These are phyloP conservation scores for Trichoderma gracile DNA, from an alignment of 2,329 filamentous ascomycete species.

Conservation along the genomic window DNA sequence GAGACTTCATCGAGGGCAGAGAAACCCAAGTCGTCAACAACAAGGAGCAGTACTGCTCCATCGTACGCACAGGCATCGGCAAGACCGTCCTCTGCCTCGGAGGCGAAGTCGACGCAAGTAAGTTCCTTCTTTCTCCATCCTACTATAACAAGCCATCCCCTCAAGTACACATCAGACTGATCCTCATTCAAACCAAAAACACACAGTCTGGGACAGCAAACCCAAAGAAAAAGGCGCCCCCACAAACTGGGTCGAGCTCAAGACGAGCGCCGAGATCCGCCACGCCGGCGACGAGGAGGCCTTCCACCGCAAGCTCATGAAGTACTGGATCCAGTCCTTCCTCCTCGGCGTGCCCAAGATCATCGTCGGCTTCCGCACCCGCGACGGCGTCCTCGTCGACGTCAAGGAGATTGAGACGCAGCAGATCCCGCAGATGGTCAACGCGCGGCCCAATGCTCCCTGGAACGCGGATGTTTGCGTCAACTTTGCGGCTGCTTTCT, in stretches of 20 bases:
- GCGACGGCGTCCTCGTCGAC: constrained; percentile 67
- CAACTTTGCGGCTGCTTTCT: constrained; percentile 77
- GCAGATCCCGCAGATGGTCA: constrained; percentile 73
- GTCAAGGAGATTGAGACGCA: constrained; percentile 80
- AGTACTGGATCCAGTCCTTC: constrained; percentile 97
- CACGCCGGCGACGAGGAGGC: constrained; percentile 67
- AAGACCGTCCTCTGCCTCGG: constrained; percentile 74
- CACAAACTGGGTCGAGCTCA: constrained; percentile 92
- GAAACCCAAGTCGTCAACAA: constrained; percentile 77
- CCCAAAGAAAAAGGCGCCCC: constrained; percentile 64
- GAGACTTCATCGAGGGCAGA: constrained; percentile 77
- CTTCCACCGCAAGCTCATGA: constrained; percentile 88
- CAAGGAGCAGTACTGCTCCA: constrained; percentile 90
- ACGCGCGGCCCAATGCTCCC: constrained; percentile 61
- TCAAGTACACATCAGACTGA: not conserved
- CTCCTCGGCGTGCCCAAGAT: constrained; percentile 90
- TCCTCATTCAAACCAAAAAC: not conserved
- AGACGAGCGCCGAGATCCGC: constrained; percentile 76
- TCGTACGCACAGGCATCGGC: constrained; percentile 86
- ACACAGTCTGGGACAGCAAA: constrained; percentile 78
- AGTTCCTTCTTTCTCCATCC: constrained; percentile 1
- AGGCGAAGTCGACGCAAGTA: constrained; percentile 90
- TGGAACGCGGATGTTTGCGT: constrained; percentile 97
- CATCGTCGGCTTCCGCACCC: constrained; percentile 82
- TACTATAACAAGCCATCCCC: not conserved